Percentiles rank a stretch among this genome's conserved stretches.
Evolutionary conservation across 163 green algal genomes (phyloP).

Genomic region (Chlamydomonas reinhardtii): DNA sequence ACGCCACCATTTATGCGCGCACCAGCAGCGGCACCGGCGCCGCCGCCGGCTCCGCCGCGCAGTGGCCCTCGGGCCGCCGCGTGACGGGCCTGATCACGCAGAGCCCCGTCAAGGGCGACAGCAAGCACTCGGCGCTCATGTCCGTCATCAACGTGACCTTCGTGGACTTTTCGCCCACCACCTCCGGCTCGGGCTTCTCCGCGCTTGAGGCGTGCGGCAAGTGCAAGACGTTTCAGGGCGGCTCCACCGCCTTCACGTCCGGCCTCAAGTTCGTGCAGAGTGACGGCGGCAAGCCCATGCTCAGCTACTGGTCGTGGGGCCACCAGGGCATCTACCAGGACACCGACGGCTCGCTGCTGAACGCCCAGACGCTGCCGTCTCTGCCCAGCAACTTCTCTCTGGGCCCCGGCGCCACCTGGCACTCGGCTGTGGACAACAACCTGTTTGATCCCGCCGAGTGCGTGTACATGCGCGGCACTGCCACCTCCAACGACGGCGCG

Average conservation of each 20-base stretch:
- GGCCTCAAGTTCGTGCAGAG: slow-evolving; percentile 56
- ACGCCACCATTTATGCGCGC: slow-evolving; percentile 55
- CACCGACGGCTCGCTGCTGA: slow-evolving; percentile 65
- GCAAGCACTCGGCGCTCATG: slow-evolving; percentile 51
- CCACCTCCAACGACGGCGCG: slow-evolving; percentile 49
- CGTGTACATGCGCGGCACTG: slow-evolving; percentile 39
- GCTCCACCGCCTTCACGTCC: slow-evolving; percentile 56
- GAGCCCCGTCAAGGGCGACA: slow-evolving; percentile 43
- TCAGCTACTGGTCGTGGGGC: slow-evolving; percentile 68
- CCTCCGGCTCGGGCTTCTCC: slow-evolving; percentile 12
- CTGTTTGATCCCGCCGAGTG: slow-evolving; percentile 51
- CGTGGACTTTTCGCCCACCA: slow-evolving; percentile 33
- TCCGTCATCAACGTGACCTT: slow-evolving; percentile 65
- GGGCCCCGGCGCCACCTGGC: slow-evolving; percentile 52
- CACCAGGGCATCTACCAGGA: slow-evolving; percentile 67
- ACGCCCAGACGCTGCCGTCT: slow-evolving; percentile 14
- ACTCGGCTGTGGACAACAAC: slow-evolving; percentile 50
- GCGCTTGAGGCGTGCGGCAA: slow-evolving; percentile 53
- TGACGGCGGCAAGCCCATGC: slow-evolving; percentile 21
- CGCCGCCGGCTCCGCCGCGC: slow-evolving; percentile 48
- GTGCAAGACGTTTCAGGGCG: slow-evolving; percentile 73
- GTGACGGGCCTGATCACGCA: slow-evolving; percentile 59
- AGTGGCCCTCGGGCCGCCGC: slow-evolving; percentile 50
- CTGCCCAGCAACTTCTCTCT: slow-evolving; percentile 27
- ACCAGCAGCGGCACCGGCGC: slow-evolving; percentile 43